Percentiles rank a stretch among this genome's conserved stretches.
Conservation (phyloP, 306 rosid genomes). For the Argentina anserina region DNA sequence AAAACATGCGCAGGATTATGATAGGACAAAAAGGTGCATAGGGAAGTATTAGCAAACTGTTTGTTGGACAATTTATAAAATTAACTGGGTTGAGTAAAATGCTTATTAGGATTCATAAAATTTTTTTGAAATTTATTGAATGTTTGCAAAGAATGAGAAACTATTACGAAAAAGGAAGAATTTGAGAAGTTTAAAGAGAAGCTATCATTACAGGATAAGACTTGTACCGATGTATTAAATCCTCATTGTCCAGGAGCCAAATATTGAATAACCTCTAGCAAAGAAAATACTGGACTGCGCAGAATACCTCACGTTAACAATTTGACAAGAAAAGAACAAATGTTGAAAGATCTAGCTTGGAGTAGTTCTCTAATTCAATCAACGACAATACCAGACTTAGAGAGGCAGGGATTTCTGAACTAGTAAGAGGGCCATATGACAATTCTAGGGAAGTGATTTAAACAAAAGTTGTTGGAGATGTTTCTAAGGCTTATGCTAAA, state of each 20-base stretch:
- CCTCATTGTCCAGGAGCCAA: not conserved
- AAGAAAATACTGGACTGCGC: too few relatives aligned
- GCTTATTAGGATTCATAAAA: too few relatives aligned
- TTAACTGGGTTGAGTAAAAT: too few relatives aligned
- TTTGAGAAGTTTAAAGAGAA: not conserved
- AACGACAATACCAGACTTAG: not conserved
- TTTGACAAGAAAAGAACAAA: too few relatives aligned
- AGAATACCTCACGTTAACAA: not conserved
- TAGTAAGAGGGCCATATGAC: not conserved
- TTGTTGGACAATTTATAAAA: too few relatives aligned
- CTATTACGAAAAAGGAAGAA: too few relatives aligned
- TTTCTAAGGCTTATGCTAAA: not conserved
- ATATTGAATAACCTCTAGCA: not conserved
- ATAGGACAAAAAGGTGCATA: too few relatives aligned
- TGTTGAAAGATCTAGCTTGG: not conserved
- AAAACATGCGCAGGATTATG: too few relatives aligned
- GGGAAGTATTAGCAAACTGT: too few relatives aligned
- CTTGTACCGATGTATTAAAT: not conserved
- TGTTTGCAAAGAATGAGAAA: too few relatives aligned
- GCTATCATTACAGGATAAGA: too few relatives aligned
- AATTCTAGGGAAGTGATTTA: not conserved
- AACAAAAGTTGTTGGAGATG: not conserved
- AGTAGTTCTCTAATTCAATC: not conserved
- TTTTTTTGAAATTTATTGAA: too few relatives aligned
- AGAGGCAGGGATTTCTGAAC: not conserved